A percentile compares a stretch with the other conserved stretches of the same genome.
phyloP scores from a whole-genome alignment of 306 rosid species.

The Quercus robur region DNA sequence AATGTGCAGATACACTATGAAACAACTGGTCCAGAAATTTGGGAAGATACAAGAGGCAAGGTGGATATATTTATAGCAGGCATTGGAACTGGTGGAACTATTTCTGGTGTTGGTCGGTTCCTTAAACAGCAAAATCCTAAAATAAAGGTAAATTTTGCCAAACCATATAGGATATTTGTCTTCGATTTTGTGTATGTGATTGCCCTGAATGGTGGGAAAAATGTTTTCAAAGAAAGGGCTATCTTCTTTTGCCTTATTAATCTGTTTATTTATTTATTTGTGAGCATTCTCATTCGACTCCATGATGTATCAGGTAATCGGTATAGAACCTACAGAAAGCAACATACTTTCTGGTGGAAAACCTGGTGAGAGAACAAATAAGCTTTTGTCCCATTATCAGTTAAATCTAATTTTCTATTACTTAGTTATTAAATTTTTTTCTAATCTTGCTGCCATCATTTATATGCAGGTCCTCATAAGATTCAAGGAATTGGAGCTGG shows the following conservation, averaged over 20 bases:
- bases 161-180: background rate
- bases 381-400: conserved; percentile 21
- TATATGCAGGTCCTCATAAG: conserved; percentile 91
- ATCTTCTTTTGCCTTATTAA: conserved; percentile 9
- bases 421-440: background rate
- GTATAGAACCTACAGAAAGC: conserved; percentile 91
- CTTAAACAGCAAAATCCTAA: conserved; percentile 78
- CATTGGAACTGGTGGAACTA: conserved; percentile 99
- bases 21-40: conserved; percentile 99
- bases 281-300: conserved; percentile 12
- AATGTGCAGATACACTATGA: conserved; percentile 83
- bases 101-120: conserved; percentile 82
- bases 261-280: conserved; percentile 2
- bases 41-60: conserved; percentile 98
- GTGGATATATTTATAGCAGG: conserved; percentile 93
- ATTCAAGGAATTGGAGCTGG: conserved; percentile 99
- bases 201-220: conserved; percentile 4
- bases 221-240: conserved; percentile 7
- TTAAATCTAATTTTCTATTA: conserved; percentile 1
- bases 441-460: conserved; percentile 14
- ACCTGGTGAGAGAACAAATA: conserved; percentile 63
- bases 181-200: background rate
- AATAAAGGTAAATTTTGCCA: conserved; percentile 54
- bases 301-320: conserved; percentile 64
- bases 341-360: conserved; percentile 96